Percentiles rank a stretch among this genome's conserved stretches.
Conservation (phyloP, 2,329 filamentous ascomycete genomes). For the Penicillium fuscoglaucum region DNA sequence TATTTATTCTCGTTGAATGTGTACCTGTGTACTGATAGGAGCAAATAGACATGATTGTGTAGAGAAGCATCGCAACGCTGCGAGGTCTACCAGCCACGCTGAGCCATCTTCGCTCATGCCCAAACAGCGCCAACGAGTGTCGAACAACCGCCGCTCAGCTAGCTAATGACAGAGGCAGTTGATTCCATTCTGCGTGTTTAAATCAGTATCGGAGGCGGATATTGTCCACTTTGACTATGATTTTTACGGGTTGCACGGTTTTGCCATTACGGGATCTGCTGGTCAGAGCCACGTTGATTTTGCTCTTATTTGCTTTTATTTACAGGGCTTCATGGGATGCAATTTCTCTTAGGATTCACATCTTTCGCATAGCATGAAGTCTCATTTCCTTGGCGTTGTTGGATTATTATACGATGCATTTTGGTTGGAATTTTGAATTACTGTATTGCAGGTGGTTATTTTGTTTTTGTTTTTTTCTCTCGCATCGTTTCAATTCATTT, state of each 20-base stretch:
- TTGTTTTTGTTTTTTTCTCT: no score
- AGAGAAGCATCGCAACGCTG: not conserved
- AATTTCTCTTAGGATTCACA: not conserved
- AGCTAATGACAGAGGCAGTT: not conserved
- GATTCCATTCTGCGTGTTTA: not conserved
- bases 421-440: constrained; percentile 7
- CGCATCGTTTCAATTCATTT: not conserved
- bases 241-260: not conserved
- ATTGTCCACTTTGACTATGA: not conserved
- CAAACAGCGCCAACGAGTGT: not conserved
- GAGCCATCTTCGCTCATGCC: not conserved
- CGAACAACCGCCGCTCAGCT: not conserved
- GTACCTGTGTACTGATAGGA: not conserved
- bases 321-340: not conserved
- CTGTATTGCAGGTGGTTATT: not conserved
- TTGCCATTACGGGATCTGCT: constrained; percentile 1
- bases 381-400: constrained; percentile 4
- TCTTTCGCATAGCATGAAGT: not conserved
- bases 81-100: not conserved
- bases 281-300: not conserved
- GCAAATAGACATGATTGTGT: not conserved
- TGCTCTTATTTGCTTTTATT: not conserved
- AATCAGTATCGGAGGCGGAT: not conserved
- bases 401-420: constrained; percentile 8
- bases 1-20: not conserved